Evolutionary conservation across 2,329 filamentous ascomycete species (phyloP).

Genomic region (Neoascochyta sp.): DNA sequence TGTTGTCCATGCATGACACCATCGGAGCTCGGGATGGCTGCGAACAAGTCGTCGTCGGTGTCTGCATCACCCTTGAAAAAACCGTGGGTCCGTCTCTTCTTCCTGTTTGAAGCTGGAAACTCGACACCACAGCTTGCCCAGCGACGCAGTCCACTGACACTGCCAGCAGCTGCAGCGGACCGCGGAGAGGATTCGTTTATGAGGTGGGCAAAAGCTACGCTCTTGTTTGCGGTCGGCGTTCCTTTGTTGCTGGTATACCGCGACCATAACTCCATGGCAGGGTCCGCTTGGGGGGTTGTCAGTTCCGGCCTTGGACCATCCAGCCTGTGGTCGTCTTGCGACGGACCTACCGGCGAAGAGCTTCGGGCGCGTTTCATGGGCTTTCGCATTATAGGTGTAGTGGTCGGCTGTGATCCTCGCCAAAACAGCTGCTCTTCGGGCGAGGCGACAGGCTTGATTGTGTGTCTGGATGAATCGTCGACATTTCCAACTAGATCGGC

Average conservation of each 20-base stretch:
- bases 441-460: constrained; percentile 48
- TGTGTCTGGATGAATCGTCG: constrained; percentile 52
- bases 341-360: constrained; percentile 44
- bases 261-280: constrained; percentile 47
- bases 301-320: constrained; percentile 23
- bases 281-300: constrained; percentile 47
- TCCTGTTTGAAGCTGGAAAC: constrained; percentile 44
- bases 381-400: constrained; percentile 41
- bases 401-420: constrained; percentile 48
- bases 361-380: constrained; percentile 46
- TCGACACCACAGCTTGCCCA: constrained; percentile 52
- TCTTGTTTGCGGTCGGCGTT: constrained; percentile 34
- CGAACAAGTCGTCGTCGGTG: constrained; percentile 25
- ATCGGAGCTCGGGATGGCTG: constrained; percentile 31
- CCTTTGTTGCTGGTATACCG: constrained; percentile 43
- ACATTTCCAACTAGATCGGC: constrained; percentile 60
- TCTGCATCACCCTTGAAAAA: constrained; percentile 30
- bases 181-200: constrained; percentile 47
- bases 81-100: constrained; percentile 39
- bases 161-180: constrained; percentile 44
- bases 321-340: constrained; percentile 37
- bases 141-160: constrained; percentile 45
- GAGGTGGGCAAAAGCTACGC: constrained; percentile 43
- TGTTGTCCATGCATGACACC: constrained; percentile 23
- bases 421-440: constrained; percentile 61